Evolutionary conservation across 108 stramenopile species (phyloP).

Genomic region (Cylindrotheca fusiformis): DNA sequence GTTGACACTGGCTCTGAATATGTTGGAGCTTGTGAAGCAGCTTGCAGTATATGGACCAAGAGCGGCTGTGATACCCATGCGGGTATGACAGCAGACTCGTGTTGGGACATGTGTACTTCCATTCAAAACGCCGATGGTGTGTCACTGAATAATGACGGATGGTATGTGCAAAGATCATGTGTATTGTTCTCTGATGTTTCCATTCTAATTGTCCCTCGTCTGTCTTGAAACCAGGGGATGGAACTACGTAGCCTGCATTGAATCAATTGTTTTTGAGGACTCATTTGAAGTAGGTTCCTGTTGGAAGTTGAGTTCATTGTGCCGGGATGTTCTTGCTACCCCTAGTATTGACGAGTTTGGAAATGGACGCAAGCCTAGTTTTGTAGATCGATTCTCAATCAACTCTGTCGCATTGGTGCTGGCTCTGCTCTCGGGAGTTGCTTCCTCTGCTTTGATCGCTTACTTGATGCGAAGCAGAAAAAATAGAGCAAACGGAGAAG

Average conservation of each 20-base stretch:
- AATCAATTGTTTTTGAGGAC: constrained; percentile 38
- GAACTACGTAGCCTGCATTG: constrained; percentile 64
- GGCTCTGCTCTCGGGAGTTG: constrained; percentile 16
- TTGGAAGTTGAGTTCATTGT: constrained; percentile 48
- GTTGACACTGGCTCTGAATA: constrained; percentile 32
- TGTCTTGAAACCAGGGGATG: constrained; percentile 33
- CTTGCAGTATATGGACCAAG: constrained; percentile 42
- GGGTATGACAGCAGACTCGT: constrained; percentile 12
- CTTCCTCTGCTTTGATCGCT: constrained; percentile 18
- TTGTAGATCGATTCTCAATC: background rate
- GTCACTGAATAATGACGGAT: constrained; percentile 39
- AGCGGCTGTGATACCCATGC: constrained; percentile 23
- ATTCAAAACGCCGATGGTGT: constrained; percentile 11
- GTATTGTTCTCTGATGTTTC: background rate
- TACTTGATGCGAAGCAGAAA: constrained; percentile 1
- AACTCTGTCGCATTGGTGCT: constrained; percentile 1
- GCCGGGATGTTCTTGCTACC: constrained; percentile 44
- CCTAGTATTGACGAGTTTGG: constrained; percentile 30
- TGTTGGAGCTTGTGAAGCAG: constrained; percentile 46
- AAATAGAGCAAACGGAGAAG: background rate
- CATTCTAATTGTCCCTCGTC: background rate
- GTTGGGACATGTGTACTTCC: constrained; percentile 33
- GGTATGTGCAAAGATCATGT: constrained; percentile 10
- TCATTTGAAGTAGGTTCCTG: constrained; percentile 25
- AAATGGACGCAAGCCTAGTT: constrained; percentile 1